Evolutionary conservation across 495 filamentous ascomycete species (phyloP).

Genomic region (Aspergillus incahuasiensis): DNA sequence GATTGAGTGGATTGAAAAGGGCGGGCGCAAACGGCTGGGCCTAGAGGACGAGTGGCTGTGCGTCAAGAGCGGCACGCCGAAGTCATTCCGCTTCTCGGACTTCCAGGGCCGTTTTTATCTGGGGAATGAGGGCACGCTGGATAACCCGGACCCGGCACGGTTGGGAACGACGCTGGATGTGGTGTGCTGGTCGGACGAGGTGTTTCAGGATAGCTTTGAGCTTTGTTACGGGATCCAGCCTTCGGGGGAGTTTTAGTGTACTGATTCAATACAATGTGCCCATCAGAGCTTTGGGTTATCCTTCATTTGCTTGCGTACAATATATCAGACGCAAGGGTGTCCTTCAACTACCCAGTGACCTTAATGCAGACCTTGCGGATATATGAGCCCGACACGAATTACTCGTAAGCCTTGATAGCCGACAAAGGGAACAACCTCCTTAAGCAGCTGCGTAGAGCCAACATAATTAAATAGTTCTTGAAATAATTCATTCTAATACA

Average conservation of each 20-base stretch:
- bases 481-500: too few species aligned
- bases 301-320: too few species aligned
- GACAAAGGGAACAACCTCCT: conserved; percentile 52
- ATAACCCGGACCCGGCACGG: not conserved
- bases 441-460: conserved; percentile 46
- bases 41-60: not conserved
- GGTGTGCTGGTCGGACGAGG: not conserved
- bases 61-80: not conserved
- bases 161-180: not conserved
- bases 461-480: too few species aligned
- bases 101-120: not conserved
- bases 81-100: not conserved
- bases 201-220: conserved; percentile 4
- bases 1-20: not conserved
- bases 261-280: not conserved
- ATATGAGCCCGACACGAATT: conserved; percentile 56
- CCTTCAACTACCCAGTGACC: not conserved
- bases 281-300: too few species aligned
- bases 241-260: too few species aligned
- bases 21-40: not conserved
- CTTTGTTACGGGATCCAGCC: not conserved
- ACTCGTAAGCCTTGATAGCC: conserved; percentile 37
- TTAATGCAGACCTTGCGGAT: conserved; percentile 64
- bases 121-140: not conserved
- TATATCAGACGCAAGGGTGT: not conserved